phyloP scores from a whole-genome alignment of 495 filamentous ascomycete species.

The Aspergillus cristatus region DNA sequence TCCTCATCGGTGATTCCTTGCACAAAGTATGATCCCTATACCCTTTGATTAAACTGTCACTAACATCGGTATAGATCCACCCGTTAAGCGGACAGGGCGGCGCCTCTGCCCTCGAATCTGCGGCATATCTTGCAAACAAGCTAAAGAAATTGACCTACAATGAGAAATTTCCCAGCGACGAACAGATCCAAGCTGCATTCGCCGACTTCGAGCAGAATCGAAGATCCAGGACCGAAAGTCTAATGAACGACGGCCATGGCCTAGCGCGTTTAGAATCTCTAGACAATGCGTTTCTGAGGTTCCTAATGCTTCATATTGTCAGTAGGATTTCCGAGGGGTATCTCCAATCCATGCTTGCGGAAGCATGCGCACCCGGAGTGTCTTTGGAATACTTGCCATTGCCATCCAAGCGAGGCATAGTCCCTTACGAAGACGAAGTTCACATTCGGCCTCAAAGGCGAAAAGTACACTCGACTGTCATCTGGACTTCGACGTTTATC shows the following conservation, averaged over 20 bases:
- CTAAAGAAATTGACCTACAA: constrained; percentile 4
- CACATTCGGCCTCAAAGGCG: too few relatives aligned
- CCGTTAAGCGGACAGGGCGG: constrained; percentile 27
- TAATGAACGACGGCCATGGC: neutral
- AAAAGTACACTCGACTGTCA: too few relatives aligned
- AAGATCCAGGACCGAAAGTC: neutral
- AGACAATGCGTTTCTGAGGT: constrained; percentile 4
- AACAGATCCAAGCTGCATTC: constrained; percentile 3
- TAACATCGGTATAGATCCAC: constrained; percentile 2
- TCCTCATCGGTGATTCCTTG: constrained; percentile 32
- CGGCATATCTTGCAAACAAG: constrained; percentile 23
- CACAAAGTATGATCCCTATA: constrained; percentile 25
- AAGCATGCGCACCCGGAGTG: neutral
- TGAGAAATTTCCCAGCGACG: neutral
- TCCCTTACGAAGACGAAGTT: too few relatives aligned
- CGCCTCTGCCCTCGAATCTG: constrained; percentile 29
- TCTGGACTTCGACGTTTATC: too few relatives aligned
- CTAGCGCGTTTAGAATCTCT: constrained; percentile 7
- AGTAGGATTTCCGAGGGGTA: neutral
- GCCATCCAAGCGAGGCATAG: too few relatives aligned
- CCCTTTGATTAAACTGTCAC: too few relatives aligned
- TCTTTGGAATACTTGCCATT: constrained; percentile 3
- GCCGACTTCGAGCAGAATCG: constrained; percentile 3
- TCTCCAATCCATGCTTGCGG: neutral
- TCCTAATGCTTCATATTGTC: constrained; percentile 7